phyloP scores from a whole-genome alignment of 1,284 basidiomycete species.

The Cutaneotrichosporon mucoides region DNA sequence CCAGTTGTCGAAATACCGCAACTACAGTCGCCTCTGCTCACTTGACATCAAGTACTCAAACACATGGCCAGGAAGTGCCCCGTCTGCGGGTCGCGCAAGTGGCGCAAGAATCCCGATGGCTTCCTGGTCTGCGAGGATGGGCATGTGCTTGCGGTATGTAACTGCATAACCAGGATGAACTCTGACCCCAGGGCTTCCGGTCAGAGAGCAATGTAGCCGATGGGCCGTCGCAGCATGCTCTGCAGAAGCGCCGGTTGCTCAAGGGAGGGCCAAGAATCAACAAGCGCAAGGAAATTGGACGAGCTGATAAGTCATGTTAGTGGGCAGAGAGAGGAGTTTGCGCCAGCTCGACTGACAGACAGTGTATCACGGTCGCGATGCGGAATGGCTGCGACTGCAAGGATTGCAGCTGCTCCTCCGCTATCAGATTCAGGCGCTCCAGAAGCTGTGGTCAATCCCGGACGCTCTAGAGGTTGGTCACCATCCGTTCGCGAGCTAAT shows the following conservation, averaged over 20 bases:
- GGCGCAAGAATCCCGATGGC: constrained; percentile 33
- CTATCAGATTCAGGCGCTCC: constrained; percentile 65
- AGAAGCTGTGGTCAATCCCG: constrained; percentile 65
- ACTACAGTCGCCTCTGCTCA: too few relatives aligned
- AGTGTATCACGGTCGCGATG: constrained; percentile 77
- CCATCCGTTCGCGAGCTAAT: constrained; percentile 4
- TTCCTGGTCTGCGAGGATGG: constrained; percentile 47
- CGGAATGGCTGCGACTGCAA: constrained; percentile 71
- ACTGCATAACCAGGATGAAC: too few relatives aligned
- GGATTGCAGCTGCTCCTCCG: constrained; percentile 73
- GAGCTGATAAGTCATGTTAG: constrained; percentile 37
- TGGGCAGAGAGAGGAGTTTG: constrained; percentile 1
- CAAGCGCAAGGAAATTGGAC: constrained; percentile 30
- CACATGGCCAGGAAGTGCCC: constrained; percentile 42
- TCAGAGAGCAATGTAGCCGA: constrained; percentile 40
- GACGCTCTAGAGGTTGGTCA: constrained; percentile 67
- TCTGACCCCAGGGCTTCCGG: constrained; percentile 35
- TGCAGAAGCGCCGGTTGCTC: constrained; percentile 32
- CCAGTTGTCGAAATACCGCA: neutral
- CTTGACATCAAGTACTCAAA: neutral
- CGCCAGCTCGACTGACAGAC: neutral
- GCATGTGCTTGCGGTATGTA: constrained; percentile 43
- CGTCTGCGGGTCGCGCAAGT: constrained; percentile 43
- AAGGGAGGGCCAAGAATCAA: constrained; percentile 25
- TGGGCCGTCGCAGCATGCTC: constrained; percentile 25